phyloP scores from a whole-genome alignment of 2,329 filamentous ascomycete genomes.

The Lanzia echinophila region DNA sequence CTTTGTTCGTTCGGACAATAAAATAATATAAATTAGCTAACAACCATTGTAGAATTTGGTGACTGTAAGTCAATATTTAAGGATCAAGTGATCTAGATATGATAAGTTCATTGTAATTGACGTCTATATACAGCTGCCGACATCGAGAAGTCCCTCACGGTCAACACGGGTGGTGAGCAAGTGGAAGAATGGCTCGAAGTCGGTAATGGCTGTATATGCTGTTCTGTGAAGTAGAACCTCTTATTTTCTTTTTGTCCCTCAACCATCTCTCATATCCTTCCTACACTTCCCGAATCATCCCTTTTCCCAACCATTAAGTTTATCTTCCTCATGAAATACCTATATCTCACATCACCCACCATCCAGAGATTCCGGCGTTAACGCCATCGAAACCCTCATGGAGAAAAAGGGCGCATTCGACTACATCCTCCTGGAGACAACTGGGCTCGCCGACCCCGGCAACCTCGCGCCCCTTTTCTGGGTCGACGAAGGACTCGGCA shows the following conservation, averaged over 20 bases:
- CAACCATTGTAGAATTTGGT: conserved; percentile 58
- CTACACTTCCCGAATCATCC: background rate
- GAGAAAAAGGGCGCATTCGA: conserved; percentile 89
- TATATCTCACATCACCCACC: conserved; percentile 6
- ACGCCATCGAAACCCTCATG: conserved; percentile 93
- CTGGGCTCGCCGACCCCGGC: conserved; percentile 87
- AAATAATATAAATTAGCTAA: conserved; percentile 12
- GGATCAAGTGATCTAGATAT: conserved; percentile 5
- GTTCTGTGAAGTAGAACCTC: conserved; percentile 73
- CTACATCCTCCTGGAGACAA: conserved; percentile 96
- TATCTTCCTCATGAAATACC: background rate
- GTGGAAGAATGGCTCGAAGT: conserved; percentile 94
- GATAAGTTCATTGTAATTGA: background rate
- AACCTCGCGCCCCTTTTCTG: conserved; percentile 96
- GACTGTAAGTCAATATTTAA: conserved; percentile 52
- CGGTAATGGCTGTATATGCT: conserved; percentile 95
- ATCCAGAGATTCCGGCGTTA: conserved; percentile 77
- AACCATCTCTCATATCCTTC: background rate
- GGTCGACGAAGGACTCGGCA: conserved; percentile 93
- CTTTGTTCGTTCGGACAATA: background rate
- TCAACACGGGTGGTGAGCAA: conserved; percentile 75
- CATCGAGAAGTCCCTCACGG: conserved; percentile 91
- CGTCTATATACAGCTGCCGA: conserved; percentile 55
- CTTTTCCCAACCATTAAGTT: background rate
- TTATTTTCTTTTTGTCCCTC: background rate